Evolutionary conservation across 2,329 filamentous ascomycete species (phyloP).

Genomic region (Aspergillus ibericus): DNA sequence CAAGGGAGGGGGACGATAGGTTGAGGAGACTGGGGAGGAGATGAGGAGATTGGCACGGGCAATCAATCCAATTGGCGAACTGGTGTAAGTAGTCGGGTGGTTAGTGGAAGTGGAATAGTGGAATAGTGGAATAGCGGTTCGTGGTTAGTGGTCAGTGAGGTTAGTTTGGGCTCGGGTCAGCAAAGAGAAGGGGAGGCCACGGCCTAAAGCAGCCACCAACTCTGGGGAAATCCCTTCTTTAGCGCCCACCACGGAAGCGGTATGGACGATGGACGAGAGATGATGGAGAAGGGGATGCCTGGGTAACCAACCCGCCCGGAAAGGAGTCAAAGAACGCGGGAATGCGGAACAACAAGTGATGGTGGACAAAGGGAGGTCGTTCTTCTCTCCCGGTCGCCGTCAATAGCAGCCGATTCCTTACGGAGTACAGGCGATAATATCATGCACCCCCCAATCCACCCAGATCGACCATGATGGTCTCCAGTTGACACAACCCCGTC

Average conservation of each 20-base stretch:
- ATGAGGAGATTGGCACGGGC: constrained; percentile 8
- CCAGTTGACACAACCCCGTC: neutral
- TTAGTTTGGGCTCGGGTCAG: constrained; percentile 2
- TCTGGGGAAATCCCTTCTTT: neutral
- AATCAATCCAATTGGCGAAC: constrained; percentile 16
- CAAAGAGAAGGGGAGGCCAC: neutral
- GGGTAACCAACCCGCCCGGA: neutral
- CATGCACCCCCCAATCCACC: neutral
- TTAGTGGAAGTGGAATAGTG: no score
- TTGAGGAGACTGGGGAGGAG: constrained; percentile 12
- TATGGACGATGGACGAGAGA: no score
- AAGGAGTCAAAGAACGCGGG: neutral
- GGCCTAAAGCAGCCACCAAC: neutral
- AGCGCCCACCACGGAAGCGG: neutral
- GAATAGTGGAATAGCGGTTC: neutral
- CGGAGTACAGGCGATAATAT: neutral
- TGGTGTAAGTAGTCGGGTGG: neutral
- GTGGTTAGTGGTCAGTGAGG: constrained; percentile 6
- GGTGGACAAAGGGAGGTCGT: neutral
- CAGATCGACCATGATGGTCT: neutral
- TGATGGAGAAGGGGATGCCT: neutral
- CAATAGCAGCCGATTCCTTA: neutral
- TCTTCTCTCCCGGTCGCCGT: neutral
- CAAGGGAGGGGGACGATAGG: constrained; percentile 9
- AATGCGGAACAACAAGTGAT: neutral